Base-by-base conservation (phyloP, 768 basidiomycete genomes). In the Termitomyces sp. region DNA sequence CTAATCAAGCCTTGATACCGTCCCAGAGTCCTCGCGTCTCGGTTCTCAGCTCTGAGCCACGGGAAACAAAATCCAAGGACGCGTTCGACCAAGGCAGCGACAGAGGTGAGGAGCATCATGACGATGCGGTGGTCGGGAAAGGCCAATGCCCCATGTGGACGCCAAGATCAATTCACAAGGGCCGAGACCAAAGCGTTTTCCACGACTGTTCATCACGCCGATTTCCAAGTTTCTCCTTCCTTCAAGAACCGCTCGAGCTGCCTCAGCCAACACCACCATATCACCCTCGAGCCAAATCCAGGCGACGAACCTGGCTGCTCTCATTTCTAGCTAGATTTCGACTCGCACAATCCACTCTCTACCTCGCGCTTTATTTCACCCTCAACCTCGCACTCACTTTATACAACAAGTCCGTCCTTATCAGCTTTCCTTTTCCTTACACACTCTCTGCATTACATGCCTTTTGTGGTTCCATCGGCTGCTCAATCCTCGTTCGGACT, bases 391-490 rank as follows among this genome's bases (percentile, higher is more conserved):
- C 83, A 11, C 81, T 99, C 60, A 98, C 96, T 8, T 74, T 99
- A 43, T 97, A 92, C 72, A 99, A 99, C 80, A 99, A 99, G 71
- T 79, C 83, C 37, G 85, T 98, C 17, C 84, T 99, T 58, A 85
- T 90, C 51, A 83, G 80, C 54, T 98, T 98, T 66, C 97, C 97
- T 0, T 98, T 92, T 64, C 95, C 96, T 2, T 98, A 98, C 76
- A 90, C 93, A 2, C 79, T 99, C 22, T 98, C 96, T 1, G 94
- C 93, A 5, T 62, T 97, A 5, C 96, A 98, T 65, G 88, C 96
- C 3, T 75, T 98, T 12, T 90, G 86, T 59, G 93, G 94, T 0
- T 81, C 86, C 24, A 69, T 90, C 17, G 97, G 97, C 12, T 89
- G 89, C n/a, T 78, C 78, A 56, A 54, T 85, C 22, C 77, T 92